Percentiles rank a stretch among this genome's conserved stretches.
Conservation (phyloP, 306 rosid genomes). For the Corylus heterophylla region DNA sequence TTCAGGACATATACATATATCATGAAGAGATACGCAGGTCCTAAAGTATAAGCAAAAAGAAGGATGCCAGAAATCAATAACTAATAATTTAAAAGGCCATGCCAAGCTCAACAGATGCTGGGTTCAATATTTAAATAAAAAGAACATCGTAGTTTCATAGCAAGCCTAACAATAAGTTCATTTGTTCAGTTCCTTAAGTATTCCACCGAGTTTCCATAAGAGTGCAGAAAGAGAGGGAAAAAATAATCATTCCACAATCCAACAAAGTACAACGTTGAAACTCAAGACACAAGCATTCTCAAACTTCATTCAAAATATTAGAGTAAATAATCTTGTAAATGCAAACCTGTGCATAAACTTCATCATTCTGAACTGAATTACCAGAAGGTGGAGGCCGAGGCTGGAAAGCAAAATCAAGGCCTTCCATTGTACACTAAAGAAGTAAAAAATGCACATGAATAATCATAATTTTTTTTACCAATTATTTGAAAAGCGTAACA, state of each 20-base stretch:
- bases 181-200: neutral
- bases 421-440: slow-evolving; percentile 75
- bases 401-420: slow-evolving; percentile 68
- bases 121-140: neutral
- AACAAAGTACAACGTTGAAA: slow-evolving; percentile 2
- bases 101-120: neutral
- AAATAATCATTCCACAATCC: slow-evolving; percentile 7
- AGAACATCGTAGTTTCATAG: neutral
- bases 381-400: slow-evolving; percentile 48
- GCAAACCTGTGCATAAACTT: slow-evolving; percentile 88
- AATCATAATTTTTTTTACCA: neutral
- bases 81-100: neutral
- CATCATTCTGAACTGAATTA: slow-evolving; percentile 66
- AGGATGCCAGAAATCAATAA: neutral
- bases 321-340: slow-evolving; percentile 10
- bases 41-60: neutral
- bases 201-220: neutral
- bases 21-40: neutral
- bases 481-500: neutral
- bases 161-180: neutral
- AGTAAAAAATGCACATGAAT: slow-evolving; percentile 35
- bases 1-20: neutral
- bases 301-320: slow-evolving; percentile 25
- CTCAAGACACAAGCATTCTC: neutral
- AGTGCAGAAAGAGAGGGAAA: slow-evolving; percentile 3